Evolutionary conservation across 148 eudicot species (phyloP).

Genomic region (Hydrangea macrophylla): DNA sequence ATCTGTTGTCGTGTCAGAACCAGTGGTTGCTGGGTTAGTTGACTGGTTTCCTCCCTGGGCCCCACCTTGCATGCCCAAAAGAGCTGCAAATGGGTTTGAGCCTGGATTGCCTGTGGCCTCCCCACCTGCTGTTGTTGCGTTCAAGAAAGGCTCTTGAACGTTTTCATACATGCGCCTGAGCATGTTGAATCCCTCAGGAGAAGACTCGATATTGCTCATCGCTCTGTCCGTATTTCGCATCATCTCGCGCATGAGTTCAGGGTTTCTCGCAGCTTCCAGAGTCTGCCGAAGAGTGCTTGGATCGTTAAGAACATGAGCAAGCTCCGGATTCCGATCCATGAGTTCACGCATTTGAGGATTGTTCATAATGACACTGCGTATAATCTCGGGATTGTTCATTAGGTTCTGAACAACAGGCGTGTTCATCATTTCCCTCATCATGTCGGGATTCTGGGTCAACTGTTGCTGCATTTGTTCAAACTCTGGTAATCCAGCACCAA

Average conservation of each 20-base stretch:
- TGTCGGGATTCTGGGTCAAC: constrained; percentile 24
- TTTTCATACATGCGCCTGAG: constrained; percentile 35
- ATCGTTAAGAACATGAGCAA: constrained; percentile 30
- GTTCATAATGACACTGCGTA: constrained; percentile 18
- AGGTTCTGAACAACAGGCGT: constrained; percentile 25
- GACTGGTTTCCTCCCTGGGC: constrained; percentile 3
- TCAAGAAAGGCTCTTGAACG: constrained; percentile 29
- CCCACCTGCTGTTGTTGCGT: constrained; percentile 26
- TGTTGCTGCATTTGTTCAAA: constrained; percentile 29
- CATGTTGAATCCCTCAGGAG: constrained; percentile 36
- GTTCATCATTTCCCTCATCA: constrained; percentile 27
- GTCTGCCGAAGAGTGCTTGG: constrained; percentile 31
- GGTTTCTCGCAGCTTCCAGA: constrained; percentile 28
- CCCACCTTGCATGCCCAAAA: constrained; percentile 22
- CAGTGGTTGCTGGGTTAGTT: constrained; percentile 14
- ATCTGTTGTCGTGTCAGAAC: constrained; percentile 19
- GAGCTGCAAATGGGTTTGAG: constrained; percentile 24
- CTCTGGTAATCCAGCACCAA: constrained; percentile 26
- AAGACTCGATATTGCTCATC: constrained; percentile 30
- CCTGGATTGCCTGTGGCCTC: constrained; percentile 15
- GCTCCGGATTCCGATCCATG: constrained; percentile 32
- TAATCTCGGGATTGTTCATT: constrained; percentile 24
- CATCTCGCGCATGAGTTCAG: constrained; percentile 36
- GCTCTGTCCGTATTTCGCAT: constrained; percentile 34
- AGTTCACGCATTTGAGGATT: constrained; percentile 31